Evolutionary conservation across 257 asterid genomes (phyloP).

Genomic region (Rauvolfia tetraphylla): DNA sequence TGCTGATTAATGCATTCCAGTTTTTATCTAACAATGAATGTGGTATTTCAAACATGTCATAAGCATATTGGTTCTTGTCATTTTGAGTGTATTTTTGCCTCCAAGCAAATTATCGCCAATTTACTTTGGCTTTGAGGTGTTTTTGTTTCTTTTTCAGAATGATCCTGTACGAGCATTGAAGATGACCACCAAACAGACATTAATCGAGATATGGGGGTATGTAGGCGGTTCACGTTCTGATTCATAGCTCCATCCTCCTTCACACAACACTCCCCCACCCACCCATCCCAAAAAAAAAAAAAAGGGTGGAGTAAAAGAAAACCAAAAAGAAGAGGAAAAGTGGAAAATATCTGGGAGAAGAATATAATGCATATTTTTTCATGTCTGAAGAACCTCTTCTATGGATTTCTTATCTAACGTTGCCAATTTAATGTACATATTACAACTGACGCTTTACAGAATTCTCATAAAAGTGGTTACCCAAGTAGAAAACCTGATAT

Average conservation of each 20-base stretch:
- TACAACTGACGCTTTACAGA: too few relatives aligned
- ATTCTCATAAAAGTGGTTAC: too few relatives aligned
- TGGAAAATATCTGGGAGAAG: too few relatives aligned
- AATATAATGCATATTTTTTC: too few relatives aligned
- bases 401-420: too few relatives aligned
- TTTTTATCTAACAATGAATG: too few relatives aligned
- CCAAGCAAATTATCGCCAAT: not conserved
- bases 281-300: not conserved
- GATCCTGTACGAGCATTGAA: slow-evolving; percentile 59
- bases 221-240: not conserved
- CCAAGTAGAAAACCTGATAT: too few relatives aligned
- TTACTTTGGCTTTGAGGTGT: slow-evolving; percentile 8
- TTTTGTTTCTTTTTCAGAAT: slow-evolving; percentile 36
- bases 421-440: too few relatives aligned
- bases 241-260: too few relatives aligned
- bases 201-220: slow-evolving; percentile 79
- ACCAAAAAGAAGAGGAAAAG: too few relatives aligned
- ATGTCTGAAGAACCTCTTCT: too few relatives aligned
- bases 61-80: not conserved
- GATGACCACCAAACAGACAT: slow-evolving; percentile 66
- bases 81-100: not conserved
- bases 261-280: not conserved
- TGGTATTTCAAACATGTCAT: too few relatives aligned
- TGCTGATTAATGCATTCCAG: not conserved
- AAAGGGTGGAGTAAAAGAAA: not conserved